Base-by-base conservation (phyloP, 768 basidiomycete genomes). In the Cystoderma amianthinum region DNA sequence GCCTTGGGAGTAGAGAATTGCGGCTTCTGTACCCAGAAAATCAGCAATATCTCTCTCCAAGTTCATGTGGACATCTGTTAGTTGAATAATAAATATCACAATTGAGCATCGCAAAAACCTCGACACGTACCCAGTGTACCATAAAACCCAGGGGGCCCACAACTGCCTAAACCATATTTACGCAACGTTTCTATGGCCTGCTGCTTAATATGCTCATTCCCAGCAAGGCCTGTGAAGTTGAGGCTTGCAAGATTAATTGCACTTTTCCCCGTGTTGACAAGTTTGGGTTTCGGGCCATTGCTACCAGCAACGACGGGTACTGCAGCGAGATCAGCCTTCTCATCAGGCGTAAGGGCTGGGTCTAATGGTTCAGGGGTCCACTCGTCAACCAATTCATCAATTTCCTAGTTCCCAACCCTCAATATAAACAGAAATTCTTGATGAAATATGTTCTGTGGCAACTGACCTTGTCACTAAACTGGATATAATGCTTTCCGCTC, bases 111-210 rank as follows among this genome's bases (percentile, higher is more conserved):
- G 17, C 9, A 32, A 17, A 9, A 15, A 18, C 17, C 17, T 35
- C 25, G 10, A 23, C 24, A 68, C 83, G 42, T 46, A 94, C 93
- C 94, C 34, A 96, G 71, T 2, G 89, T 95, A 11, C 95, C 95
- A 59, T 98, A 98, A 68, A 99, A 99, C 9, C 93, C 92, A 20
- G 93, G 84, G 28, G 96, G 96, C 2, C 95, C 95, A 55, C 96
- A 99, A 47, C 85, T 88, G 5, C 94, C 95, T 2, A 97, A 72
- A 18, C 95, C 96, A 49, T 96, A 97, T 57, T 86, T 84, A 36
- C 82, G 71, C 15, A 98, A 65, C 0, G 83, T 88, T 38, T 89
- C 87, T 2, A 95, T 71, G 3, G 93, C 90, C 12, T 77, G 75
- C 40, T 90, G 76, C 56, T 92, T 94, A 62, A 98, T 81, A 36